These are phyloP conservation scores for Emericellopsis atlantica DNA, from an alignment of 2,329 filamentous ascomycete species.

Conservation along the genomic window DNA sequence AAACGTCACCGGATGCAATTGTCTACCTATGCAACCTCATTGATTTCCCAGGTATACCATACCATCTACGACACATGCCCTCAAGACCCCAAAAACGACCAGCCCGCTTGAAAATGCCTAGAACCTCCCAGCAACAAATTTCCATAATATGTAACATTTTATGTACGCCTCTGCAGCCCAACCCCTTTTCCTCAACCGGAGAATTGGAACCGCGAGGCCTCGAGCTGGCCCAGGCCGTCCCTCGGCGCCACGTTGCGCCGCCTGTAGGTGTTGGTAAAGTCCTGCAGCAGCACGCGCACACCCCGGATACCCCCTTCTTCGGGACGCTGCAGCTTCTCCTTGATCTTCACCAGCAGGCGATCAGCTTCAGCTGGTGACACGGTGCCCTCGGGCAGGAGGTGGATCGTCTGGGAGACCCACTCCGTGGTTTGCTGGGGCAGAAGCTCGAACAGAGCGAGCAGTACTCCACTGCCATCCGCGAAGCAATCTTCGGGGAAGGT, in stretches of 20 bases:
- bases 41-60: too few relatives aligned
- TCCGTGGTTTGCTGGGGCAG: slow-evolving; percentile 64
- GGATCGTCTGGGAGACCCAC: slow-evolving; percentile 78
- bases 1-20: too few relatives aligned
- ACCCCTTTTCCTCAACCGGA: background rate
- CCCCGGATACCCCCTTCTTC: slow-evolving; percentile 52
- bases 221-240: slow-evolving; percentile 77
- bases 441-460: slow-evolving; percentile 80
- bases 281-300: slow-evolving; percentile 76
- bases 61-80: too few relatives aligned
- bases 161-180: too few relatives aligned
- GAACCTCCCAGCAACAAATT: background rate
- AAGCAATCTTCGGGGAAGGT: slow-evolving; percentile 94
- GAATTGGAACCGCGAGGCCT: slow-evolving; percentile 81
- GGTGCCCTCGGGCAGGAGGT: slow-evolving; percentile 70
- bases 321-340: slow-evolving; percentile 59
- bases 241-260: slow-evolving; percentile 89
- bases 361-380: slow-evolving; percentile 71
- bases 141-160: background rate
- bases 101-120: too few relatives aligned
- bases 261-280: slow-evolving; percentile 92
- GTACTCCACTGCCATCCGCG: slow-evolving; percentile 83
- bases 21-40: too few relatives aligned
- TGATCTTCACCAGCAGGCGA: slow-evolving; percentile 68
- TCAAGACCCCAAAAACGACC: too few relatives aligned